phyloP scores from a whole-genome alignment of 208 protist genomes.

The Porcisia deanei region DNA sequence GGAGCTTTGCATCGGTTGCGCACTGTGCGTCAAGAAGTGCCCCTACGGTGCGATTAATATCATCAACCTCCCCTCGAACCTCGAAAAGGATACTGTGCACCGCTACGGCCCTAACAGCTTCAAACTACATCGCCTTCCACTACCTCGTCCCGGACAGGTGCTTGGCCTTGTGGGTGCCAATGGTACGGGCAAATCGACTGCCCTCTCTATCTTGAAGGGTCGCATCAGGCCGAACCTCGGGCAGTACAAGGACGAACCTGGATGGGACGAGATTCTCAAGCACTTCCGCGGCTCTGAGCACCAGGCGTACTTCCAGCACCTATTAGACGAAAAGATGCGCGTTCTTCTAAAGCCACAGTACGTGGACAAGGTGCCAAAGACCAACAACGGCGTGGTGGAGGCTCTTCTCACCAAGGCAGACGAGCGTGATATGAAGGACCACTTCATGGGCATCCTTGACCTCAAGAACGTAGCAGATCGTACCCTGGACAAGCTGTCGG shows the following conservation, averaged over 20 bases:
- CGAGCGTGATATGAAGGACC: constrained; percentile 80
- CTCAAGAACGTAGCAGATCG: constrained; percentile 94
- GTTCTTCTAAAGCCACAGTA: constrained; percentile 99
- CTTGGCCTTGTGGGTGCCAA: constrained; percentile 99
- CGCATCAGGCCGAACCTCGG: constrained; percentile 99
- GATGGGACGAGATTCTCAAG: constrained; percentile 98
- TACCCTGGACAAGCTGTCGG: constrained; percentile 97
- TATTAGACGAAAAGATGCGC: constrained; percentile 98
- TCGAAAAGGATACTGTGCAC: constrained; percentile 98
- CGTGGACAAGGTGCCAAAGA: constrained; percentile 99
- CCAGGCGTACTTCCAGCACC: constrained; percentile 99
- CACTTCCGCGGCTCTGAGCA: constrained; percentile 99
- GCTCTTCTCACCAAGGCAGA: constrained; percentile 94
- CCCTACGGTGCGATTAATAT: constrained; percentile 99
- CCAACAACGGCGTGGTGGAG: constrained; percentile 94
- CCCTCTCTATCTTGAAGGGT: constrained; percentile 98
- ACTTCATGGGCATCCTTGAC: constrained; percentile 93
- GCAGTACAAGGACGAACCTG: constrained; percentile 93
- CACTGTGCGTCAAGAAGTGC: constrained; percentile 99
- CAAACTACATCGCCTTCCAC: constrained; percentile 99
- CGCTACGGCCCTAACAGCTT: constrained; percentile 99
- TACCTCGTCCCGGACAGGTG: constrained; percentile 98
- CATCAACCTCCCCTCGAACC: constrained; percentile 99
- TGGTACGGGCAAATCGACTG: constrained; percentile 99
- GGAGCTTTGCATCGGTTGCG: constrained; percentile 99